Evolutionary conservation across 139 green algal species (phyloP).

Genomic region (Chlorella sorokiniana): DNA sequence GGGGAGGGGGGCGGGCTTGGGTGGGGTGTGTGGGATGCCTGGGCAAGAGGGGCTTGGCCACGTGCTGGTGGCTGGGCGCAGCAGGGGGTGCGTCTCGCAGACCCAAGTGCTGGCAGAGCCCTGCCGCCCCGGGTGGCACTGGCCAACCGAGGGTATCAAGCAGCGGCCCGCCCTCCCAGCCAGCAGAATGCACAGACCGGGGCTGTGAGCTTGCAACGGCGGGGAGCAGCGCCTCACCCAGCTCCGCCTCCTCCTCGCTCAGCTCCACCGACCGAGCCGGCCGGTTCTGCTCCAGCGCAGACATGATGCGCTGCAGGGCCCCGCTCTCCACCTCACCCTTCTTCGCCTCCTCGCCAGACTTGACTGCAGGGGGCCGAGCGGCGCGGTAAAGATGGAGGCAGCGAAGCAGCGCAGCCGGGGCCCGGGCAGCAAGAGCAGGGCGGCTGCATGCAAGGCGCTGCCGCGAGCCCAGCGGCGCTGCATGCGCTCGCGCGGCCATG

Average conservation of each 20-base stretch:
- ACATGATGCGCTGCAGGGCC: conserved; percentile 64
- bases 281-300: conserved; percentile 68
- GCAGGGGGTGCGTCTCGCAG: too few species aligned
- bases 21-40: neutral
- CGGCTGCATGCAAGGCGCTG: neutral
- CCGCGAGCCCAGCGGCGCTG: too few species aligned
- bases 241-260: conserved; percentile 70
- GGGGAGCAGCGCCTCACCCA: conserved; percentile 28
- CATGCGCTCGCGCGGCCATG: too few species aligned
- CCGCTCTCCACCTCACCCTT: conserved; percentile 71
- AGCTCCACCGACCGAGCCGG: conserved; percentile 78
- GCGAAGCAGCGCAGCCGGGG: neutral
- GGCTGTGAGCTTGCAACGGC: too few species aligned
- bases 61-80: too few species aligned
- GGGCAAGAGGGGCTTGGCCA: too few species aligned
- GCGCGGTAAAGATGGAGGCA: neutral
- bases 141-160: too few species aligned
- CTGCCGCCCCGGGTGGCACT: too few species aligned
- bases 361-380: conserved; percentile 41
- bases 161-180: too few species aligned
- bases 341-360: conserved; percentile 76
- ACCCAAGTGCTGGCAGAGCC: too few species aligned
- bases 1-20: neutral
- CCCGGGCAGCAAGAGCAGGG: neutral
- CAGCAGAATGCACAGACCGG: too few species aligned